Evolutionary conservation across 208 protist genomes (phyloP).

Genomic region (Trypanosoma caninum): DNA sequence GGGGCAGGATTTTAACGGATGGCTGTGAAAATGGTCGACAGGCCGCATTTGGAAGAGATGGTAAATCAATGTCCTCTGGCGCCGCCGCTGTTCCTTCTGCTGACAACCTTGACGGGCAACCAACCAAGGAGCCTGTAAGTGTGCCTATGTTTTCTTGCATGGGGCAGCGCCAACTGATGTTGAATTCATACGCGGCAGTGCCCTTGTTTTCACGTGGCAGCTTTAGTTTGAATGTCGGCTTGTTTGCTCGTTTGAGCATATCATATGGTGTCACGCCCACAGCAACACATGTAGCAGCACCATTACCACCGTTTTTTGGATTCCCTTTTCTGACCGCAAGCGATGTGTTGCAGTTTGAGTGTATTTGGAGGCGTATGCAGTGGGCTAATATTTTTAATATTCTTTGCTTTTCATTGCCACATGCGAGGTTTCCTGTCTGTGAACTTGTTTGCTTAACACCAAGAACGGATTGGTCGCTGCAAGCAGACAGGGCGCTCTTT

Average conservation of each 20-base stretch:
- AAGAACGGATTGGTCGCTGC: slow-evolving; percentile 39
- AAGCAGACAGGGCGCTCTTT: slow-evolving; percentile 39
- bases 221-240: slow-evolving; percentile 35
- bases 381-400: slow-evolving; percentile 38
- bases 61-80: no score
- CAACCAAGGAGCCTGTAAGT: background rate
- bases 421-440: slow-evolving; percentile 24
- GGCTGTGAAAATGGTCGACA: no score
- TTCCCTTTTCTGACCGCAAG: slow-evolving; percentile 13
- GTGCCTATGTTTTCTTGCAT: background rate
- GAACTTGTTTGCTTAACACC: slow-evolving; percentile 43
- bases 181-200: slow-evolving; percentile 44
- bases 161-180: background rate
- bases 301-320: background rate
- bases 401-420: slow-evolving; percentile 21
- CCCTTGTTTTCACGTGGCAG: slow-evolving; percentile 32
- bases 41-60: no score
- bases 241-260: slow-evolving; percentile 36
- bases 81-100: no score
- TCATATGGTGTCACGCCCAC: background rate
- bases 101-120: no score
- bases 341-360: slow-evolving; percentile 43
- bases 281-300: background rate
- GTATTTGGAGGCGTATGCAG: slow-evolving; percentile 18
- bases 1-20: background rate